Evolutionary conservation across 148 eudicot genomes (phyloP), one percentile per base, ranked within the genome.

Genomic region (Agrostemma githago): DNA sequence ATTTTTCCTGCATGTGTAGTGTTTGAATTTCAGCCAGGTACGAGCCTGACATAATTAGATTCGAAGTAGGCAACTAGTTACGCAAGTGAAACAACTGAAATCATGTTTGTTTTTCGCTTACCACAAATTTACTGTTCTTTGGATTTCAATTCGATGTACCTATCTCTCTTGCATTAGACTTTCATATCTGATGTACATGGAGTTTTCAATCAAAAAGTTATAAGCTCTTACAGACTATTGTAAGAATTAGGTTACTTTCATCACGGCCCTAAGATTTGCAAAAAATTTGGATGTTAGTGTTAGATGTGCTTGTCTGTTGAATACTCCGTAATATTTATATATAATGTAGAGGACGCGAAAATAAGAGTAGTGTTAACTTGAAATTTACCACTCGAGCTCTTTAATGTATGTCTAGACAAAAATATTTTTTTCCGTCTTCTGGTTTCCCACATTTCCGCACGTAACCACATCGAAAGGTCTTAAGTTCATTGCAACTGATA

Each of bases 11-110:
- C n/a, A n/a, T n/a, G n/a, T 65, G 39, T 11, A 8, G 34, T 20
- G n/a, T 70, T 43, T 51, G 72, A 21, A 51, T 51, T 44, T 75
- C 44, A 70, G 78, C 64, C 81, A 95, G 98, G 87, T 92, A 89
- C 82, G 87, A 85, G 84, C 98, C 98, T 66, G 93, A 95, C 80
- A 83, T 85, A 38, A 89, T 95, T 64, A 92, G 86, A 94, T 74
- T 53, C 72, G 56, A 78, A 84, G 26, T 67, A 88, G 83, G 98
- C 90, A 77, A 86, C 82, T 79, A 65, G 54, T 54, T 79, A 17
- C 12, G 38, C 34, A 57, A 63, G 67, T 56, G 15, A 12, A 19
- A 12, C 19, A 20, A 56, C 12, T 4, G 5, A 9, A 66, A 21
- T 10, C 7, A 6, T n/a, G 60, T 10, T 66, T 51, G 60, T 16